Percentiles rank a stretch among this genome's conserved stretches.
Conservation (phyloP, 2,329 filamentous ascomycete genomes). For the Didymellaceae sp. region DNA sequence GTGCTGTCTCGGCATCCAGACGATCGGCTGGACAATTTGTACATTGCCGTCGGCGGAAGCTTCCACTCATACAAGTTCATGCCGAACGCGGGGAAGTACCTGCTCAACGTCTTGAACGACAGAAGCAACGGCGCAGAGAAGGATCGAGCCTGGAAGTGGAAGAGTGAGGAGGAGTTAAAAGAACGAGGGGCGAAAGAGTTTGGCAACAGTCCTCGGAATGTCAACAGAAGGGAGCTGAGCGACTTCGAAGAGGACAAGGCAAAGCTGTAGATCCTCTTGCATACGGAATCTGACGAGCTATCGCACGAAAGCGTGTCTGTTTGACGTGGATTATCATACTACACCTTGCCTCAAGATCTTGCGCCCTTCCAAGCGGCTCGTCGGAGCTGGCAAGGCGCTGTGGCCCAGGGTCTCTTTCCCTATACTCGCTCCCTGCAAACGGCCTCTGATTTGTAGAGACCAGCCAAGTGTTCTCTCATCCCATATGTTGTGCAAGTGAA, state of each 20-base stretch:
- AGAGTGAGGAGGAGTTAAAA: constrained; percentile 27
- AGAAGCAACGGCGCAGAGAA: constrained; percentile 47
- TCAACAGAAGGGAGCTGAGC: constrained; percentile 19
- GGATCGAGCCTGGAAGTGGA: constrained; percentile 47
- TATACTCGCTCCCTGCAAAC: no score
- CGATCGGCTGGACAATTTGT: constrained; percentile 59
- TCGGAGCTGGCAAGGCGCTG: no score
- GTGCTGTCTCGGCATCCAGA: constrained; percentile 62
- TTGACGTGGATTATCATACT: no score
- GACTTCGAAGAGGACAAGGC: constrained; percentile 19
- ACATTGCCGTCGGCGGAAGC: constrained; percentile 67
- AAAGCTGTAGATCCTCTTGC: neutral
- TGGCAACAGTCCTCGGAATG: constrained; percentile 20
- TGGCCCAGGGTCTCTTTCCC: no score
- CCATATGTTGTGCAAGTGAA: no score
- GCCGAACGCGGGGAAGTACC: constrained; percentile 67
- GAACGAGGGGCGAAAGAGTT: constrained; percentile 29
- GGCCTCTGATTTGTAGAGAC: no score
- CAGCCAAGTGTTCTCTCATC: no score
- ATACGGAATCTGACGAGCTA: no score
- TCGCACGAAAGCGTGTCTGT: no score
- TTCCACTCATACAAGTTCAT: constrained; percentile 71
- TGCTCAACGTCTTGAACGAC: constrained; percentile 52
- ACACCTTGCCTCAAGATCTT: no score
- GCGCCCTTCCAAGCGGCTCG: no score